A percentile compares a stretch with the other conserved stretches of the same genome.
Evolutionary conservation across 495 filamentous ascomycete genomes (phyloP).

Genomic region (Amorphotheca resinae): DNA sequence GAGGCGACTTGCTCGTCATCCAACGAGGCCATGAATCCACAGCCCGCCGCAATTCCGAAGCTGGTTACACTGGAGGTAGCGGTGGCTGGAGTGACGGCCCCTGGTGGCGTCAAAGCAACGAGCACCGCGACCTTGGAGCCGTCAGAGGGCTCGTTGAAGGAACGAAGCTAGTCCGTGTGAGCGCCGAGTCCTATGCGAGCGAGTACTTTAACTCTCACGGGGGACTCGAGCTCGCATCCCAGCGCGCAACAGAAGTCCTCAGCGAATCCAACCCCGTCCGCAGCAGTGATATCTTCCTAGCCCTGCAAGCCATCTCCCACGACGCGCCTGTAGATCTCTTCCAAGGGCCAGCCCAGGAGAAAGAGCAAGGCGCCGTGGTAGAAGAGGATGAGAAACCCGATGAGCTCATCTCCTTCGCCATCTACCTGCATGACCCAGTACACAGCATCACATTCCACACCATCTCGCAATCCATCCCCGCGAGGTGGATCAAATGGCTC

Average conservation of each 20-base stretch:
- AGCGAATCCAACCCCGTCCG: conserved; percentile 80
- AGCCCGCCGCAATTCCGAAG: conserved; percentile 48
- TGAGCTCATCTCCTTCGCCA: conserved; percentile 61
- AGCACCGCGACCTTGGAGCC: conserved; percentile 62
- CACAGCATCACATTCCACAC: conserved; percentile 82
- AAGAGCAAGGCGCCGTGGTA: conserved; percentile 25
- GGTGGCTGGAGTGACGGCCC: conserved; percentile 81
- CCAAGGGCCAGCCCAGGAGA: conserved; percentile 33
- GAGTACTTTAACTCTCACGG: conserved; percentile 71
- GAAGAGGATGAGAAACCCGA: conserved; percentile 37
- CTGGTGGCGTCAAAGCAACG: conserved; percentile 75
- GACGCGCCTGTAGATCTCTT: conserved; percentile 53
- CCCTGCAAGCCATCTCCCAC: conserved; percentile 75
- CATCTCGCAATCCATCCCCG: conserved; percentile 72
- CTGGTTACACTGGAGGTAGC: conserved; percentile 42
- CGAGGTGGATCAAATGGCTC: conserved; percentile 82
- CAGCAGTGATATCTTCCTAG: conserved; percentile 86
- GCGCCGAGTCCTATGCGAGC: conserved; percentile 72
- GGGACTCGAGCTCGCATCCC: conserved; percentile 68
- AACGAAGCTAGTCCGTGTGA: conserved; percentile 76
- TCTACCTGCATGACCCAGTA: conserved; percentile 87
- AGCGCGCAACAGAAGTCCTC: conserved; percentile 57
- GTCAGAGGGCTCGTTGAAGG: conserved; percentile 74
- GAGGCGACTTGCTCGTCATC: conserved; percentile 91
- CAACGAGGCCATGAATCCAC: conserved; percentile 71